phyloP scores from a whole-genome alignment of 208 protist genomes.

The Wallacemonas rigidus region DNA sequence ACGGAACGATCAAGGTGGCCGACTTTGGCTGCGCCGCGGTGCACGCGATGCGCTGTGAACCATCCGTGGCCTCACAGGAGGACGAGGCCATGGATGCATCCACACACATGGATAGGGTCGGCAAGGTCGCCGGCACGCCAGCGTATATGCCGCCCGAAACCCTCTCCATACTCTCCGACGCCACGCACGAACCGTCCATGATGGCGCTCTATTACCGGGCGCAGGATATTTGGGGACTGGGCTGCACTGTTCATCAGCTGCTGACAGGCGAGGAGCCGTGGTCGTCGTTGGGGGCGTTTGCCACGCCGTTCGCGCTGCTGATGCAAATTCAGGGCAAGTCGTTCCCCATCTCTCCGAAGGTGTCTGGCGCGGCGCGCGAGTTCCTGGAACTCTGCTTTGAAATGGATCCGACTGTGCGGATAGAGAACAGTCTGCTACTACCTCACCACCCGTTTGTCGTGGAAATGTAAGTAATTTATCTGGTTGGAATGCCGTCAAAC shows the following conservation, averaged over 20 bases:
- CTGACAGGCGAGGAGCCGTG: conserved; percentile 47
- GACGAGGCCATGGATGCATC: not conserved
- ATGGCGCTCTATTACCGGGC: conserved; percentile 21
- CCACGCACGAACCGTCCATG: not conserved
- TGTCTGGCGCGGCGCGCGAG: conserved; percentile 25
- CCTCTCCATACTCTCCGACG: conserved; percentile 4
- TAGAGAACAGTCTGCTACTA: conserved; percentile 6
- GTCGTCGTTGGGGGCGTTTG: conserved; percentile 2
- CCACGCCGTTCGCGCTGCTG: conserved; percentile 31
- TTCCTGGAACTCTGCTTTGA: conserved; percentile 35
- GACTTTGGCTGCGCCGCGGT: conserved; percentile 54
- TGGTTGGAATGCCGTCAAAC: too few relatives aligned
- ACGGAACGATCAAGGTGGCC: conserved; percentile 46
- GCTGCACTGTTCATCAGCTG: conserved; percentile 96
- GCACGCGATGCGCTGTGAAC: conserved; percentile 1
- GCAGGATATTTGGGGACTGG: conserved; percentile 96
- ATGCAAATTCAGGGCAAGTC: conserved; percentile 25
- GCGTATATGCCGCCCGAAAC: conserved; percentile 48
- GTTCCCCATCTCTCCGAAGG: conserved; percentile 20
- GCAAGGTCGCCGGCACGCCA: conserved; percentile 29
- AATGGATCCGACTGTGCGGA: conserved; percentile 17
- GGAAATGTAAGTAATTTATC: not conserved
- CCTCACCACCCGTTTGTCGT: conserved; percentile 18
- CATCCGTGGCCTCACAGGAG: not conserved
- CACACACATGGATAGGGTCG: not conserved